Base-by-base conservation (phyloP, 2,329 filamentous ascomycete species). In the Neurospora crassa region DNA sequence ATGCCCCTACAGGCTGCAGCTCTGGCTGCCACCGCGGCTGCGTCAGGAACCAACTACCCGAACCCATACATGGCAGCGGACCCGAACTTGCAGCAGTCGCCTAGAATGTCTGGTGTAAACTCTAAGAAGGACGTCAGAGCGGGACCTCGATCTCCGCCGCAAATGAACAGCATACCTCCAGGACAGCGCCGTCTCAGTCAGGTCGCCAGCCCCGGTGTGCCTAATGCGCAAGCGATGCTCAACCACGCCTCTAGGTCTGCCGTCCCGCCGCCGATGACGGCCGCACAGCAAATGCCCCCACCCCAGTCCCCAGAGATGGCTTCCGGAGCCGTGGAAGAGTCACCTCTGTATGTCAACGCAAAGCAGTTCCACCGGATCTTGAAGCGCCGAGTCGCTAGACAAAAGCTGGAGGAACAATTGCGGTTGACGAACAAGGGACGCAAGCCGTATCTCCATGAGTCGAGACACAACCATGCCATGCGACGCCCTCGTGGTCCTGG, bases 311-410 rank as follows among this genome's bases (percentile, higher is more conserved):
- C 93, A 8, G 94, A 97, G 79, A 89, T 96, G 77, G 87, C 91
- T 1, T 84, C 91, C 3, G 85, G 87, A 16, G 87, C 87, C 16
- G 89, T 90, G 4, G 96, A 98, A 80, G 96, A 99, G 79, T 95
- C 95, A 0, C 96, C 96, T 0, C 84, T 99, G 0, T 99, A 99
- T 77, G 96, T 99, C 78, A 99, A 99, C 78, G 96, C 96, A 5
- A 99, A 99, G 81, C 96, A 99, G 78, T 99, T 99, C 76, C 96
- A 99, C 79, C 92, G 96, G 37, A 99, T 99, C 68, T 83, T 99
- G 70, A 98, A 99, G 85, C 89, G 96, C 71, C 89, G 96, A 72
- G 93, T 98, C 74, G 96, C 96, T 7, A 89, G 96, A 42, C 96
- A 98, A 81, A 93, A 93, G 79, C 85, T 99, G 18, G 96, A 99